Evolutionary conservation across 257 asterid genomes (phyloP), one percentile per base, ranked within the genome.

Genomic region (Nicotiana attenuata): DNA sequence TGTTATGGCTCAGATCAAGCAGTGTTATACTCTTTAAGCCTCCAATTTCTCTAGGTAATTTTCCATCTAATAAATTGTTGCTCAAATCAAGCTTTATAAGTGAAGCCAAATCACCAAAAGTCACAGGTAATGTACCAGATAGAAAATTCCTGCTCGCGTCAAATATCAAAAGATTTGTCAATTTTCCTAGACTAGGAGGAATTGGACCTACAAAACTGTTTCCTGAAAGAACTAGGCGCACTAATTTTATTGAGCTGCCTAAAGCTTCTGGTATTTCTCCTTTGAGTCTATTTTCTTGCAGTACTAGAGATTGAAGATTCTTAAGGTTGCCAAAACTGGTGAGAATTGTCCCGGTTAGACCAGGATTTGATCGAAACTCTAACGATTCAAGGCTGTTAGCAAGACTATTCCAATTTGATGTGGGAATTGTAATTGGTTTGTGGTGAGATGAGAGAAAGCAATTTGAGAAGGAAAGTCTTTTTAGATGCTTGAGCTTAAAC

Each of bases 81-180:
- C 88, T 83, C 41, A 87, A 53, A 80, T 85, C 90, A 28, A 87
- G 84, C 87, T 85, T 85, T 47, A 85, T 22, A 52, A 87, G 87
- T 11, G 81, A 83, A 47, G 56, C 60, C 26, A 87, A 45, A 28
- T 84, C 66, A 35, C 88, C 88, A 57, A 87, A 29, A 16, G 76
- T 65, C 50, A 5, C n/a, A 20, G 88, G 85, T 47, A 84, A 26
- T 41, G 50, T 31, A 28, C 87, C 87, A 24, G 85, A 63, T 5
- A 87, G 85, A 26, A 50, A 68, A 73, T 85, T 87, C 69, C 84
- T 83, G 68, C 83, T 85, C 5, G 78, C 68, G 77, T 87, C 88
- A 22, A 85, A 47, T 80, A 85, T 85, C 56, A 85, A 69, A 38
- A 87, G 86, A 50, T 81, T 47, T 10, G 50, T 81, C 41, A 87